phyloP scores from a whole-genome alignment of 2,329 filamentous ascomycete genomes.

The Aspergillus fumigatus region DNA sequence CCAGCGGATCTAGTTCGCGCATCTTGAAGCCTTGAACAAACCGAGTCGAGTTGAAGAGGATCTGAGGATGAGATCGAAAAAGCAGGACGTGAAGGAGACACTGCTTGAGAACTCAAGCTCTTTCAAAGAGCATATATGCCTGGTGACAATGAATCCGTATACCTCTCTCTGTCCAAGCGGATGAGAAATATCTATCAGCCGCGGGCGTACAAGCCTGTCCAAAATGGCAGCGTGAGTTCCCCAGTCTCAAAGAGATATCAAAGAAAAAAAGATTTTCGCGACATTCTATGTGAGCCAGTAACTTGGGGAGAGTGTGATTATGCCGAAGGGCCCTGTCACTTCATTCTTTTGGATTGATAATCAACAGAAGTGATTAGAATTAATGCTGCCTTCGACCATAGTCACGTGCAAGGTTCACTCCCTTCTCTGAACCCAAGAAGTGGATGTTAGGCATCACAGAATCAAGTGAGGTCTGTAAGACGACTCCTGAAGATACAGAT shows the following conservation, averaged over 20 bases:
- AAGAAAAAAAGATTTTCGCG: background rate
- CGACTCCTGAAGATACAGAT: background rate
- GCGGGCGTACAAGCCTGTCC: background rate
- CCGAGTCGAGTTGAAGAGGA: background rate
- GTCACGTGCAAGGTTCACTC: background rate
- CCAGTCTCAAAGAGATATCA: background rate
- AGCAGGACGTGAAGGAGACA: background rate
- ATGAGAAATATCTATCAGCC: background rate
- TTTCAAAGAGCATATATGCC: background rate
- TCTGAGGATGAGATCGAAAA: background rate
- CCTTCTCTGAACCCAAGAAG: background rate
- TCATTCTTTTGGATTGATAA: constrained; percentile 6
- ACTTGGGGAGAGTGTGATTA: background rate
- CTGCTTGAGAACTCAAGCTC: background rate
- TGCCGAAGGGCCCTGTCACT: background rate
- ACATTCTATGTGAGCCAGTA: background rate
- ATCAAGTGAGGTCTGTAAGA: background rate
- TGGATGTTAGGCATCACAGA: background rate
- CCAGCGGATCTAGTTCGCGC: constrained; percentile 45
- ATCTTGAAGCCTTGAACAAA: constrained; percentile 21
- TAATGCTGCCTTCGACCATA: background rate
- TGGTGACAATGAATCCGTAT: background rate
- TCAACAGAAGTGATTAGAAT: constrained; percentile 6
- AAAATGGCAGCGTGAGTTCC: background rate
- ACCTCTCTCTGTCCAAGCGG: background rate